Percentiles rank a stretch among this genome's conserved stretches.
Conservation (phyloP, 2,329 filamentous ascomycete genomes). For the Pseudodiploospora longispora region DNA sequence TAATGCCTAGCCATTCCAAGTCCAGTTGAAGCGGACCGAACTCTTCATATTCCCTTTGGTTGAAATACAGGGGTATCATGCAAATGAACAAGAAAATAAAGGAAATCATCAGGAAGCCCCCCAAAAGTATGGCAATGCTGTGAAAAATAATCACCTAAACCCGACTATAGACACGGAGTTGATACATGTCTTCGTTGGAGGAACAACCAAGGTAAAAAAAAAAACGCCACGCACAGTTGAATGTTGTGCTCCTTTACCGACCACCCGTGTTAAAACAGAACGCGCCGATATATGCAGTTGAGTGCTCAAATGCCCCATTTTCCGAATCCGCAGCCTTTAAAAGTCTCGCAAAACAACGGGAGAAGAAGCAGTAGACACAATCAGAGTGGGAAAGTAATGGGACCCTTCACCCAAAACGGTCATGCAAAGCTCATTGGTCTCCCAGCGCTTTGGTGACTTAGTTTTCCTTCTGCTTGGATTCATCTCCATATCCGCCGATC, state of each 20-base stretch:
- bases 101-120: conserved; percentile 2
- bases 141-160: conserved; percentile 18
- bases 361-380: background rate
- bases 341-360: background rate
- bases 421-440: too few relatives aligned
- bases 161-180: conserved; percentile 21
- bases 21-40: conserved; percentile 9
- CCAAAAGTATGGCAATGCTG: conserved; percentile 10
- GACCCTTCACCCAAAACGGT: too few relatives aligned
- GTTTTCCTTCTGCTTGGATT: conserved; percentile 31
- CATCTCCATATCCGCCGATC: conserved; percentile 50
- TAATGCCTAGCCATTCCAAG: conserved; percentile 3
- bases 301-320: conserved; percentile 14
- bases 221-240: conserved; percentile 18
- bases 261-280: conserved; percentile 12
- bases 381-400: too few relatives aligned
- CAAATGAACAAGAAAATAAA: conserved; percentile 10
- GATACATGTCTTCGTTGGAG: conserved; percentile 17
- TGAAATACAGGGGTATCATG: conserved; percentile 29
- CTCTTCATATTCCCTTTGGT: conserved; percentile 16
- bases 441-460: conserved; percentile 10
- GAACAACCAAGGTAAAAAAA: conserved; percentile 5
- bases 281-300: conserved; percentile 23
- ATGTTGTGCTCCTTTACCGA: conserved; percentile 9
- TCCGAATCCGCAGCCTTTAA: background rate